Conservation (phyloP, 371 early-diverging fungal genomes). For the Nematocida ausubeli region DNA sequence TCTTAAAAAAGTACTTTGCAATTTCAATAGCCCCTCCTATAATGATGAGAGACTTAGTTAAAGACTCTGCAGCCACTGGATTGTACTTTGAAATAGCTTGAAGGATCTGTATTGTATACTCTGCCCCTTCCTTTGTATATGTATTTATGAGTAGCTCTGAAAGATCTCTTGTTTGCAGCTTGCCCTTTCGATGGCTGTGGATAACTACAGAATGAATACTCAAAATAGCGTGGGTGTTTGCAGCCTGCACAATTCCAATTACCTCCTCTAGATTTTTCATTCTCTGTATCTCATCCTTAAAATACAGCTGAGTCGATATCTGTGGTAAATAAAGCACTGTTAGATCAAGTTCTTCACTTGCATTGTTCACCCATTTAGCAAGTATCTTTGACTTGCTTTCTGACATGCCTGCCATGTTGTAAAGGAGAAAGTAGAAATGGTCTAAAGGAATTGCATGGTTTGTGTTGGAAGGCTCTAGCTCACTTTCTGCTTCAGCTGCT, state of each 20-base stretch:
- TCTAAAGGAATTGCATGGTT: neutral
- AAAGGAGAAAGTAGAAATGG: slow-evolving; percentile 37
- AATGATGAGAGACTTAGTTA: slow-evolving; percentile 43
- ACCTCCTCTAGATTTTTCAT: neutral
- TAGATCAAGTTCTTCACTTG: neutral
- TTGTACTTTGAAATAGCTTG: slow-evolving; percentile 1
- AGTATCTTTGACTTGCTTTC: neutral
- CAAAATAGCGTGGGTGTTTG: slow-evolving; percentile 16
- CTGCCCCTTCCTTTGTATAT: slow-evolving; percentile 12
- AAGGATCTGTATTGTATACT: slow-evolving; percentile 24
- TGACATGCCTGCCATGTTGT: neutral
- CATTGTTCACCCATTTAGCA: neutral
- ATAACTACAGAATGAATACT: neutral
- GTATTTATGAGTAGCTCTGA: slow-evolving; percentile 32
- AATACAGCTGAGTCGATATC: neutral
- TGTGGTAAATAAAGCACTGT: slow-evolving; percentile 16
- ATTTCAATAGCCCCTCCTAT: neutral
- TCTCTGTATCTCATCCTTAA: slow-evolving; percentile 10
- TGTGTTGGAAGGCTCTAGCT: neutral
- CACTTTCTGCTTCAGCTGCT: neutral
- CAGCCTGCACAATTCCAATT: neutral
- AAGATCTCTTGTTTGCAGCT: slow-evolving; percentile 10
- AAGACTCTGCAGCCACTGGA: slow-evolving; percentile 23
- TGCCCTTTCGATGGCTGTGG: slow-evolving; percentile 5
- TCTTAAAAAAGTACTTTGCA: slow-evolving; percentile 16